Evolutionary conservation across 1,284 basidiomycete species (phyloP), one percentile per base, ranked within the genome.

Genomic region (Ganoderma meredithae): DNA sequence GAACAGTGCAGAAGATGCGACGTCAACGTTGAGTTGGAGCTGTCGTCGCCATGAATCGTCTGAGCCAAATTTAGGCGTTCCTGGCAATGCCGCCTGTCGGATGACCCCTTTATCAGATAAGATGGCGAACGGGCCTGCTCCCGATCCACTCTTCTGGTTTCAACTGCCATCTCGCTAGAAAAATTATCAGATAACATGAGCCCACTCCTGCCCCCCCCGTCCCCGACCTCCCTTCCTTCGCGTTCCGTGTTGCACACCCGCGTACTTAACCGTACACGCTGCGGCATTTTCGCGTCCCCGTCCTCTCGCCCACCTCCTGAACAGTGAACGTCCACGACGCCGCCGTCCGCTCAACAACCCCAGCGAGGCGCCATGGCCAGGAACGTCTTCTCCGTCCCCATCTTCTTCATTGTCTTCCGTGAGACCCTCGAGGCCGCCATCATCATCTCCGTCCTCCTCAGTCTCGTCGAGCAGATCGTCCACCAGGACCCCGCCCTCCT

Each of bases 381-480:
- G 71, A 85, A 87, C 76, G 81, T 94, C 68, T 95, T 95, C 81
- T 93, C 91, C 68, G 84, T 93, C 64, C 88, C 93, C 75, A 92
- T 95, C 71, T 95, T 94, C 83, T 94, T 96, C 85, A 95, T 96
- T 79, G 88, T 95, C 76, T 94, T 96, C 74, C 88, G 95, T 72
- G 95, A 97, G 85, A 91, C 93, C 1, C 86, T 97, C 72, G 95
- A 97, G 83, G 93, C 94, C 9, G 90, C 89, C 63, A 92, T 97
- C 82, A 95, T 97, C 84, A 82, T 96, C 81, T 94, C 94, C 10
- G 93, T 96, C 70, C 87, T 97, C 63, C 89, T 96, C 52, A 90
- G 93, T 72, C 89, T 97, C 72, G 90, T 94, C 60, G 88, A 95
- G 75, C 94, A 95, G 75, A 89, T 96, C 73, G 84, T 90, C 2